Conservation (phyloP, 164 flowering plant species). For the Litsea cubeba region DNA sequence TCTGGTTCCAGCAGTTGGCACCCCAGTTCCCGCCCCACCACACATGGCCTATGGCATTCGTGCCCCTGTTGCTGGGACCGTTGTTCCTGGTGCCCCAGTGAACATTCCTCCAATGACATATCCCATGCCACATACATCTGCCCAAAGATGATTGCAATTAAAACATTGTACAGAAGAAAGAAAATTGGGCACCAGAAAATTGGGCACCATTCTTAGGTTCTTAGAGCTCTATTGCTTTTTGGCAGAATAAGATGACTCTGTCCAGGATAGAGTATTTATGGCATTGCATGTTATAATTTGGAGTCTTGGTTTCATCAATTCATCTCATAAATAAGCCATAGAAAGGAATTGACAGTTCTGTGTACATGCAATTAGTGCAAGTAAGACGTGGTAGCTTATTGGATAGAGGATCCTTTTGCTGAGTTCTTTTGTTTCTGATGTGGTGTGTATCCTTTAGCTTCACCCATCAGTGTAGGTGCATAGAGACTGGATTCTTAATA, state of each 20-base stretch:
- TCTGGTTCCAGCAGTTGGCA: slow-evolving; percentile 75
- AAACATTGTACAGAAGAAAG: slow-evolving; percentile 1
- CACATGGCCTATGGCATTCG: slow-evolving; percentile 76
- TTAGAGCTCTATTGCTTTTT: neutral
- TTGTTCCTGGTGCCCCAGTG: slow-evolving; percentile 74
- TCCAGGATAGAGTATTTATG: slow-evolving; percentile 2
- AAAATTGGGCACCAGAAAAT: neutral
- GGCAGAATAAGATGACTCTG: slow-evolving; percentile 13
- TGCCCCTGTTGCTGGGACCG: slow-evolving; percentile 51
- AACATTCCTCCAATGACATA: slow-evolving; percentile 59
- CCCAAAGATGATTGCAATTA: slow-evolving; percentile 46
- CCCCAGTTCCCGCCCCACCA: slow-evolving; percentile 58
- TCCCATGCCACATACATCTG: slow-evolving; percentile 49
- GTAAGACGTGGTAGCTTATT: neutral
- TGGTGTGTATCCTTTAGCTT: slow-evolving; percentile 8
- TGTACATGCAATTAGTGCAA: slow-evolving; percentile 9
- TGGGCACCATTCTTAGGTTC: neutral
- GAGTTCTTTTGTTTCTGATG: neutral
- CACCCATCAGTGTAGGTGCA: slow-evolving; percentile 7
- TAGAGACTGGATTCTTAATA: slow-evolving; percentile 4
- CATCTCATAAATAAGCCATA: slow-evolving; percentile 18
- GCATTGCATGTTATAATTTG: neutral
- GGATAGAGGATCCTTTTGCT: neutral
- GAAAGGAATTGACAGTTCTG: slow-evolving; percentile 11
- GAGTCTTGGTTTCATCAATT: slow-evolving; percentile 10